phyloP scores from a whole-genome alignment of 345 rosid species.

The Gossypium anomalum region DNA sequence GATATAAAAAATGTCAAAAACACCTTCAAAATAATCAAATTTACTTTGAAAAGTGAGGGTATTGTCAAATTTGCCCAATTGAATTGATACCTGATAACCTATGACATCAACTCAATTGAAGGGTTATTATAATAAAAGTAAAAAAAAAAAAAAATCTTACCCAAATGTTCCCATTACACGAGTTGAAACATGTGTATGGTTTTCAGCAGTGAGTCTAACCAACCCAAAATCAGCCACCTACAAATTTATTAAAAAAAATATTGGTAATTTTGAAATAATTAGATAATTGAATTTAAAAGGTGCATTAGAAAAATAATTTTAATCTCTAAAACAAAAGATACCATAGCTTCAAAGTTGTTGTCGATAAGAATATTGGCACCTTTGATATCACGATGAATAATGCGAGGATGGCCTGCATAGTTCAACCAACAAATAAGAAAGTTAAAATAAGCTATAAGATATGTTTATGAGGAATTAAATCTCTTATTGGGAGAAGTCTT shows the following conservation, averaged over 20 bases:
- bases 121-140: no score
- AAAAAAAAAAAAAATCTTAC: conserved; percentile 26
- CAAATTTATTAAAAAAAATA: neutral
- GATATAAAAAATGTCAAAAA: no score
- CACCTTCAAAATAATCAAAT: no score
- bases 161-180: conserved; percentile 99
- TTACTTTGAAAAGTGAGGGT: no score
- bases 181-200: conserved; percentile 86
- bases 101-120: no score
- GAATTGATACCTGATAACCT: no score
- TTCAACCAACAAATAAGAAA: conserved; percentile 11
- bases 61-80: no score
- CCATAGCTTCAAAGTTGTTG: conserved; percentile 88
- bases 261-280: neutral
- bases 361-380: conserved; percentile 86
- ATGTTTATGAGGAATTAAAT: no score
- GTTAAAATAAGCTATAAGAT: neutral
- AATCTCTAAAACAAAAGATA: conserved; percentile 17
- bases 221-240: conserved; percentile 98
- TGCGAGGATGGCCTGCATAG: conserved; percentile 77
- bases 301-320: neutral
- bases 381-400: conserved; percentile 90
- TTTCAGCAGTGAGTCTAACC: conserved; percentile 80
- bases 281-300: neutral
- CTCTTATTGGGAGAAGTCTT: no score